These are phyloP conservation scores for Delonix regia DNA, from an alignment of 306 rosid species.

Conservation along the genomic window DNA sequence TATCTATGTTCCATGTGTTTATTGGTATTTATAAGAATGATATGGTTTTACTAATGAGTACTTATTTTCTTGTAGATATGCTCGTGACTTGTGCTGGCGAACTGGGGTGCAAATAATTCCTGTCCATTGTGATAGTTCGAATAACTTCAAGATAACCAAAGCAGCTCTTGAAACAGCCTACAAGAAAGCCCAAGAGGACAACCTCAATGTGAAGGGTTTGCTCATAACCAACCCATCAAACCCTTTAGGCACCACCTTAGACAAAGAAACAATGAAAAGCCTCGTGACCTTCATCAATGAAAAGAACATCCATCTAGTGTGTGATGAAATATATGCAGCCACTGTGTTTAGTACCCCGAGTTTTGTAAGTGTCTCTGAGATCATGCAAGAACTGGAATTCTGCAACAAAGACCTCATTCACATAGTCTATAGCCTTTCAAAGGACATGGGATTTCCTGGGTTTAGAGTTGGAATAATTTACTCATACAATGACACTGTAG, in stretches of 20 bases:
- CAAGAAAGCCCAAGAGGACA: neutral
- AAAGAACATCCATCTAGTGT: neutral
- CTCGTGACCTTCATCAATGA: neutral
- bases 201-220: neutral
- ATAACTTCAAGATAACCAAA: neutral
- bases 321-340: constrained; percentile 4
- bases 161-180: neutral
- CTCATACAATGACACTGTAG: constrained; percentile 33
- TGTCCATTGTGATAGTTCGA: neutral
- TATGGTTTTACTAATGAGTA: neutral
- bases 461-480: constrained; percentile 63
- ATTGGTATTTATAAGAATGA: neutral
- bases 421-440: constrained; percentile 60
- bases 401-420: constrained; percentile 59
- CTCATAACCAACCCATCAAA: constrained; percentile 12
- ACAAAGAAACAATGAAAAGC: neutral
- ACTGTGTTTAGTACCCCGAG: neutral
- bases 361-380: neutral
- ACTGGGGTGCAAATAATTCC: neutral
- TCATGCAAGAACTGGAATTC: constrained; percentile 29
- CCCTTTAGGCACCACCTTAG: neutral
- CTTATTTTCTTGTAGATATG: constrained; percentile 48
- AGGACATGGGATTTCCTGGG: constrained; percentile 74
- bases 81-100: constrained; percentile 24
- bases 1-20: neutral